Evolutionary conservation across 2,329 filamentous ascomycete genomes (phyloP), one percentile per base, ranked within the genome.

Genomic region (Trichophaea hybrida): DNA sequence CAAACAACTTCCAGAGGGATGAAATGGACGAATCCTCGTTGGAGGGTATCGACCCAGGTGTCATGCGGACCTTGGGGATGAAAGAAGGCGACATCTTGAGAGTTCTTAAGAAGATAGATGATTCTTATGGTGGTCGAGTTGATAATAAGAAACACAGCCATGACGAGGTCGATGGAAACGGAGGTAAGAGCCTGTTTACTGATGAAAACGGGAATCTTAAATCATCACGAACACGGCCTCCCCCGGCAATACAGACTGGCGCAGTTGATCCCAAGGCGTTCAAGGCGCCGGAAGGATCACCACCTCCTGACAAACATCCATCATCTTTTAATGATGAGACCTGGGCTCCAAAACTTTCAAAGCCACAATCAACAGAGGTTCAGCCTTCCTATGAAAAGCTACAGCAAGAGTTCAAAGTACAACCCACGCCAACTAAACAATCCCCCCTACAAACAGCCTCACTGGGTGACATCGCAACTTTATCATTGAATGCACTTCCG

Each of bases 1-100:
- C 90, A 1, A 86, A 89, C 69, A 88, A 88, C 1, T 98, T 98
- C 70, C 73, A 81, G 52, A 84, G 84, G 69, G 93, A 98, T 70
- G 93, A 90, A 31, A 97, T 98, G 88, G 90, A 94, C 65, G 90
- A 96, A 72, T 90, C 87, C 64, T 84, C 95, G 43, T 74, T 97
- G 60, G 86, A 89, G 2, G 93, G 97, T 68, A 91, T 98, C 55
- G 87, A 90, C 59, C 81, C 88, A 4, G 82, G 80, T 62, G 82
- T 91, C 15, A 76, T 98, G 52, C 83, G 93, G 44, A 95, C 86
- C 12, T 75, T 98, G 46, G 93, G 93, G n/a, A 73, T 98, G 53
- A 90, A 94, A 62, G 93, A 97, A 73, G 93, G 93, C 32, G 93
- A 98, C 71, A 95, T 96, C 61, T 81, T 98, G 69, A 90, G 94